Evolutionary conservation across 768 basidiomycete species (phyloP), one percentile per base, ranked within the genome.

Genomic region (Macrolepiota albuminosa): DNA sequence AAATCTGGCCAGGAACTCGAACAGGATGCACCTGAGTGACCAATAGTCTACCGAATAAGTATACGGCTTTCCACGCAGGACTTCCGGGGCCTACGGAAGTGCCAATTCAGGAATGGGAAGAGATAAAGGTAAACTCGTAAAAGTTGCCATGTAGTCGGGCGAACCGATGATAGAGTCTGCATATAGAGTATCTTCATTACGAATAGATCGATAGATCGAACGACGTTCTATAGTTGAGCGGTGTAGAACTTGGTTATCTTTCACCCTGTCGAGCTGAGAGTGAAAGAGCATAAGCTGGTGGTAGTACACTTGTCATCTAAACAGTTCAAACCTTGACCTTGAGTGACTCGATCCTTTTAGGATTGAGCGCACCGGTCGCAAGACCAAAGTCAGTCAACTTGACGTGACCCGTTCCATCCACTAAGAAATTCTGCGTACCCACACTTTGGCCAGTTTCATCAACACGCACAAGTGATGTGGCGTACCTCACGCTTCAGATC

Each of bases 101-200:
- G 9, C n/a, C 33, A 51, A 26, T 29, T 45, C 47, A 50, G 26
- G 54, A 9, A 63, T 34, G 21, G 21, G 48, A 54, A 37, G 10
- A 13, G 31, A 5, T 33, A 11, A 14, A 39, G 33, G 40, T 36
- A 14, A 31, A 26, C 47, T 9, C 40, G n/a, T 29, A 31, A 21
- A 33, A 57, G 62, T 61, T 61, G 78, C 92, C 97, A 99, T 98
- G 73, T 99, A 99, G 73, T 99, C 97, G 0, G 97, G 96, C 0
- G 93, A 95, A 7, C 97, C 97, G 36, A 99, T 96, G 61, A 98
- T 91, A 14, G 95, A 97, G 70, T 99, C 95, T 21, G 97, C 97
- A 65, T 94, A 96, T 46, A 95, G 87, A 6, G 93, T 87, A 67
- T 98, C 93, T 69, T 90, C 88, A 61, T 90, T 86, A 6, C 96